These are phyloP conservation scores for Escallonia rubra DNA, from an alignment of 129 eudicot species.

Conservation along the genomic window DNA sequence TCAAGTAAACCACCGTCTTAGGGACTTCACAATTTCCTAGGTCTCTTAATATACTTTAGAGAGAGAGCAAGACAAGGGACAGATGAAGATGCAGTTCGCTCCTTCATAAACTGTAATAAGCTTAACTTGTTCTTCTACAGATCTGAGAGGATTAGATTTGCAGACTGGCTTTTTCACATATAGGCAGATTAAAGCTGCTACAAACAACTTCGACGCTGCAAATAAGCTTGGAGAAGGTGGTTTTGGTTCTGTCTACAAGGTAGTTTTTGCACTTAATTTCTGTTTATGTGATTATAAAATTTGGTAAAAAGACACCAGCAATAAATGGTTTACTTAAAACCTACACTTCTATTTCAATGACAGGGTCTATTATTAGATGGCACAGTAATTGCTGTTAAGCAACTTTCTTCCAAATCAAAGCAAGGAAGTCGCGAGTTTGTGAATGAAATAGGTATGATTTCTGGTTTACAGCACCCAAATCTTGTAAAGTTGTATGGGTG, in stretches of 20 bases:
- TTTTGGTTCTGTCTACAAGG: slow-evolving; percentile 76
- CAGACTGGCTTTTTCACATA: slow-evolving; percentile 53
- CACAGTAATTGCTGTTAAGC: slow-evolving; percentile 58
- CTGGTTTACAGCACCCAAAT: slow-evolving; percentile 61
- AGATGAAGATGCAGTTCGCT: background rate
- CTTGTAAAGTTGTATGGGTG: slow-evolving; percentile 63
- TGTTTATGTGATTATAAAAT: background rate
- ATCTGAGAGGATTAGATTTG: slow-evolving; percentile 35
- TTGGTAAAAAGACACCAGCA: background rate
- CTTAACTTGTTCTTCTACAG: slow-evolving; percentile 22
- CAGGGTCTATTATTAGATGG: slow-evolving; percentile 64
- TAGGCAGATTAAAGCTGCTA: slow-evolving; percentile 64
- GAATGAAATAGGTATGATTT: slow-evolving; percentile 70
- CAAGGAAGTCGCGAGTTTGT: slow-evolving; percentile 73
- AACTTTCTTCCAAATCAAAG: slow-evolving; percentile 55
- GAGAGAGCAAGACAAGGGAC: background rate
- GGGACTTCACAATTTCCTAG: too few species aligned
- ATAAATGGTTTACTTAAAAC: too few species aligned
- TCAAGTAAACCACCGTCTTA: too few species aligned
- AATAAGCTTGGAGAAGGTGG: slow-evolving; percentile 82
- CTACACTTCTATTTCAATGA: background rate
- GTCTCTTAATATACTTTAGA: too few species aligned
- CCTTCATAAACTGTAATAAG: background rate
- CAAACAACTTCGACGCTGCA: slow-evolving; percentile 37
- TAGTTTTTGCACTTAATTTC: background rate